Percentiles rank a stretch among this genome's conserved stretches.
Conservation (phyloP, 1,139 yeast species). For the Oligophagozyma castellii region DNA sequence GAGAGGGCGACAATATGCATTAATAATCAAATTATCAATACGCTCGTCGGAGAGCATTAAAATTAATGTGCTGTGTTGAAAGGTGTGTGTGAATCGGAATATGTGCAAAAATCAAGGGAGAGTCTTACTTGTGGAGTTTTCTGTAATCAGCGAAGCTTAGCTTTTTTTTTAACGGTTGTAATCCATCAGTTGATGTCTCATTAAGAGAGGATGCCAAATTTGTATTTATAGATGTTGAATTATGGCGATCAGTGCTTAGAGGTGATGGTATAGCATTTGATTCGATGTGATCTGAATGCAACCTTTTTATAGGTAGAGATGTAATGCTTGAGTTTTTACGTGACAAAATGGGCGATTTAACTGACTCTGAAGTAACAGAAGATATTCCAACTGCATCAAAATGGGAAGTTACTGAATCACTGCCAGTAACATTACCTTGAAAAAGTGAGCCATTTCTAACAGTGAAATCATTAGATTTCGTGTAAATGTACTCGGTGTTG, state of each 20-base stretch:
- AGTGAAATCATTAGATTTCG: no score
- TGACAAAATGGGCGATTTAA: not conserved
- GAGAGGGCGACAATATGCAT: no score
- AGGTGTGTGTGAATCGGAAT: no score
- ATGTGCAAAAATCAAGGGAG: no score
- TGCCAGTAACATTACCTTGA: conserved; percentile 1
- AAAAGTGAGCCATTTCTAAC: not conserved
- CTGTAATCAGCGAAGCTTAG: conserved; percentile 75
- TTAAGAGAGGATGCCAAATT: conserved; percentile 3
- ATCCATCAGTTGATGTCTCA: conserved; percentile 3
- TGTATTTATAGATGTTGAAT: not conserved
- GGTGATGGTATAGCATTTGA: not conserved
- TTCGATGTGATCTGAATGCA: not conserved
- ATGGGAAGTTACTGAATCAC: no score
- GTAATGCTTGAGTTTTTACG: conserved; percentile 7
- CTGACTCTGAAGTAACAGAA: conserved; percentile 4
- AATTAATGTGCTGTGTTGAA: no score
- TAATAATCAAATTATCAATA: no score
- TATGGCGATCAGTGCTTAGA: not conserved
- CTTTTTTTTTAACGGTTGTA: conserved; percentile 33
- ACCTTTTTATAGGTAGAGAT: conserved; percentile 1
- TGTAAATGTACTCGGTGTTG: not conserved
- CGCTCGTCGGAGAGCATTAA: no score
- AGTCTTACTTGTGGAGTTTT: no score
- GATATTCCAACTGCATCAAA: conserved; percentile 1